Conservation (phyloP, 108 stramenopile species). For the Pseudonitzschia pungens region DNA sequence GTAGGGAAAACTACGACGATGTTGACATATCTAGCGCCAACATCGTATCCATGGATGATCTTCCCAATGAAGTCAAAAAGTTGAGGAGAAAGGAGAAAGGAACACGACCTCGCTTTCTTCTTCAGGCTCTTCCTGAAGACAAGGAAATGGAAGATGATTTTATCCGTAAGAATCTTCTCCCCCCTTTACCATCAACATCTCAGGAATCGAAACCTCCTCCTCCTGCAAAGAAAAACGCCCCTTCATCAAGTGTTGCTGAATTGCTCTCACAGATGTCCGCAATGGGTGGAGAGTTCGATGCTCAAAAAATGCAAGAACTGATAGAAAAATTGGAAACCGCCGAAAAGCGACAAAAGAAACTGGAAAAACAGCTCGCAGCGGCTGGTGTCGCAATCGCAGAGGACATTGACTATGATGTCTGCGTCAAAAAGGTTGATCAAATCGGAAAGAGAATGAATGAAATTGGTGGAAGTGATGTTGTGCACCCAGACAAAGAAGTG, state of each 20-base stretch:
- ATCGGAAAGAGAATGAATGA: constrained; percentile 62
- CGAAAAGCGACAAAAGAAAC: constrained; percentile 48
- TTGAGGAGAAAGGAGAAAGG: constrained; percentile 30
- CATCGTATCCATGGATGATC: constrained; percentile 42
- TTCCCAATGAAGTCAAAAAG: constrained; percentile 37
- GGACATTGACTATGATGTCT: constrained; percentile 58
- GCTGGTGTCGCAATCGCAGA: constrained; percentile 59
- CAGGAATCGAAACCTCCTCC: constrained; percentile 4
- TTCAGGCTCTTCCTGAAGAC: constrained; percentile 40
- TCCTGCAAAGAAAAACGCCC: constrained; percentile 19
- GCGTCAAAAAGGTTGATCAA: constrained; percentile 40
- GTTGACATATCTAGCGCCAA: constrained; percentile 35
- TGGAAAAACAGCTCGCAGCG: constrained; percentile 51
- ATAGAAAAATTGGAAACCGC: constrained; percentile 41
- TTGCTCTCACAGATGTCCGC: constrained; percentile 32
- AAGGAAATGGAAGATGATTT: constrained; percentile 38
- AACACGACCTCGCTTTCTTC: constrained; percentile 36
- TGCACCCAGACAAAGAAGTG: constrained; percentile 53
- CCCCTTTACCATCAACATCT: constrained; percentile 20
- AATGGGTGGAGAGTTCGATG: constrained; percentile 43
- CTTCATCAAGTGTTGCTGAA: constrained; percentile 35
- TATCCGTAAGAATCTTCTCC: constrained; percentile 39
- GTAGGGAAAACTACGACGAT: constrained; percentile 17
- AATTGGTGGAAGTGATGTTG: constrained; percentile 56
- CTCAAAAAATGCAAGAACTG: constrained; percentile 43